phyloP scores from a whole-genome alignment of 1,284 basidiomycete genomes.

The Pulveroboletus sp. region DNA sequence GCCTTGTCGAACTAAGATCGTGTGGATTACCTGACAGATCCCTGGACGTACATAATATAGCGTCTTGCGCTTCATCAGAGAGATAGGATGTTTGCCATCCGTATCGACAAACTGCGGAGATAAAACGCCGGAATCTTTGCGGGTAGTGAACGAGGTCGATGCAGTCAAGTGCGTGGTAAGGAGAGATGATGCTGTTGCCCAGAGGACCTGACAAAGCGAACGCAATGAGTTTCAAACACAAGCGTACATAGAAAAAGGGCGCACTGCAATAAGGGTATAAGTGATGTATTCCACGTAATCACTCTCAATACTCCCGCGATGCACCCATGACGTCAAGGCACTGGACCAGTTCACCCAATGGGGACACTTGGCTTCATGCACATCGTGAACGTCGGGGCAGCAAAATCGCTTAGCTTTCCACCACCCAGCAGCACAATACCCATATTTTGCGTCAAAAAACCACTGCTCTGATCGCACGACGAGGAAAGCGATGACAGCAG shows the following conservation, averaged over 20 bases:
- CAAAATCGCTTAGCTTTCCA: slow-evolving; percentile 83
- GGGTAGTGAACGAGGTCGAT: slow-evolving; percentile 83
- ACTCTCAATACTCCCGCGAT: slow-evolving; percentile 28
- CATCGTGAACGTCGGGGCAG: slow-evolving; percentile 52
- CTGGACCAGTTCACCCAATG: slow-evolving; percentile 80
- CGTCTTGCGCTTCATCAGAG: slow-evolving; percentile 59
- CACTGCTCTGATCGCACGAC: slow-evolving; percentile 88
- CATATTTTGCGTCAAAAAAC: slow-evolving; percentile 94
- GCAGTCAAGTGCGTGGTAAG: slow-evolving; percentile 89
- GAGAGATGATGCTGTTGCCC: slow-evolving; percentile 72
- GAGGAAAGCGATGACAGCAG: slow-evolving; percentile 83
- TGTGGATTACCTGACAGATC: slow-evolving; percentile 14
- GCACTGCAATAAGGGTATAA: slow-evolving; percentile 78
- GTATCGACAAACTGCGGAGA: slow-evolving; percentile 48
- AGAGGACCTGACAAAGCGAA: slow-evolving; percentile 50
- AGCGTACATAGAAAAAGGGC: slow-evolving; percentile 32
- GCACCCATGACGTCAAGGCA: slow-evolving; percentile 39
- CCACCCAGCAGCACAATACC: slow-evolving; percentile 76
- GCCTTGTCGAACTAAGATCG: slow-evolving; percentile 52
- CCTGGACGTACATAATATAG: slow-evolving; percentile 74
- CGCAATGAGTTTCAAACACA: slow-evolving; percentile 1
- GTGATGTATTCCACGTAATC: slow-evolving; percentile 65
- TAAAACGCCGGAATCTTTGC: slow-evolving; percentile 81
- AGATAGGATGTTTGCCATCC: slow-evolving; percentile 26
- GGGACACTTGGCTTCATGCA: slow-evolving; percentile 51